phyloP scores from a whole-genome alignment of 345 rosid species.

The Camelina sativa region DNA sequence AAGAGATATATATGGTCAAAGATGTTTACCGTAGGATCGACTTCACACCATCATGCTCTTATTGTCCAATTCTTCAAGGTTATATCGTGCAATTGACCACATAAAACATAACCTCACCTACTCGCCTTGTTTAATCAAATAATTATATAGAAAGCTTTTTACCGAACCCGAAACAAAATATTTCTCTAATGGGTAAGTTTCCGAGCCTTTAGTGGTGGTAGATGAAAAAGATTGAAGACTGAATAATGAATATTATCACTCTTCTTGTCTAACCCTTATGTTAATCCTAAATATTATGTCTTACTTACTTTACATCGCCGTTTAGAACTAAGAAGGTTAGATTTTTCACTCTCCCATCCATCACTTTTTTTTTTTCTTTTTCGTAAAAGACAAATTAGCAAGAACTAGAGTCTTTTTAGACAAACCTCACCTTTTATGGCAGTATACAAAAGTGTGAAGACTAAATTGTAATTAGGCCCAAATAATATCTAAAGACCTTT shows the following conservation, averaged over 20 bases:
- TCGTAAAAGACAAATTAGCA: not conserved
- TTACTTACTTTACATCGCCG: not conserved
- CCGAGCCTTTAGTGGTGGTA: not conserved
- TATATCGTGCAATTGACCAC: not conserved
- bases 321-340: not conserved
- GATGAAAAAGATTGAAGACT: not conserved
- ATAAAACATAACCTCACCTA: not conserved
- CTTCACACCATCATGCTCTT: not conserved
- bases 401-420: not conserved
- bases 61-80: slow-evolving; percentile 4
- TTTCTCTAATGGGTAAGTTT: not conserved
- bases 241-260: not conserved
- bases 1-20: slow-evolving; percentile 3
- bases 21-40: slow-evolving; percentile 5
- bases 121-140: not conserved
- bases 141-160: not conserved
- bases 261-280: not conserved
- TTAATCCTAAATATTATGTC: not conserved
- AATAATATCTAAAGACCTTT: not conserved
- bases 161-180: not conserved
- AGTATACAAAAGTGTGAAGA: not conserved
- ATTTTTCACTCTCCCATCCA: not conserved
- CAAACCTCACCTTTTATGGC: not conserved
- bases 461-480: not conserved
- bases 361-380: not conserved